Evolutionary conservation across 768 basidiomycete genomes (phyloP).

Genomic region (Phallus indusiatus): DNA sequence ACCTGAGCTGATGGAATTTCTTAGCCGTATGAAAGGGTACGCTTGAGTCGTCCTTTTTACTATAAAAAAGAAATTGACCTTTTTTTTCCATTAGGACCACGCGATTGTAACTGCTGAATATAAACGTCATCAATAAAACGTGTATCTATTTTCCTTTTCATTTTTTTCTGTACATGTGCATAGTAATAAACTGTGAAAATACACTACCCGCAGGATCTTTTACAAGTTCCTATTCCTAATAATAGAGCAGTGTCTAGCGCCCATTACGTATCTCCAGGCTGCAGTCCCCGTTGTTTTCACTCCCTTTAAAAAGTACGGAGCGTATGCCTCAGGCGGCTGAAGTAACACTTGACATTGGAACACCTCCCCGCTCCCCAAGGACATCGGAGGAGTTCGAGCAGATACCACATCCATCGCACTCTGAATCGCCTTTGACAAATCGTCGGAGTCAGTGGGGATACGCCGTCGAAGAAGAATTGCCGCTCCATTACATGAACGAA

Average conservation of each 20-base stretch:
- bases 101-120: constrained; percentile 75
- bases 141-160: constrained; percentile 14
- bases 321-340: constrained; percentile 33
- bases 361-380: constrained; percentile 39
- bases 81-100: constrained; percentile 46
- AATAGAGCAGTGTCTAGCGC: not conserved
- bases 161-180: not conserved
- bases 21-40: constrained; percentile 53
- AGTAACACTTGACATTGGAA: constrained; percentile 62
- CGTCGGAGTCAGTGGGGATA: constrained; percentile 15
- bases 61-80: not conserved
- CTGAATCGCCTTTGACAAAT: constrained; percentile 1
- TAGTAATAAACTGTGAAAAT: not conserved
- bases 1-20: not conserved
- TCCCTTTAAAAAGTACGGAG: not conserved
- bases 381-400: constrained; percentile 67
- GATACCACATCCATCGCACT: constrained; percentile 45
- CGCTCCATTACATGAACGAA: constrained; percentile 44
- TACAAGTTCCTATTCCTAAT: too few species aligned
- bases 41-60: not conserved
- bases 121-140: constrained; percentile 29
- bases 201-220: too few species aligned
- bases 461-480: constrained; percentile 32
- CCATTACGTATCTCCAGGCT: not conserved
- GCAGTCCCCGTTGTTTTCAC: not conserved